Conservation (phyloP, 78 protist species). For the Tieghemostelium lacteum region DNA sequence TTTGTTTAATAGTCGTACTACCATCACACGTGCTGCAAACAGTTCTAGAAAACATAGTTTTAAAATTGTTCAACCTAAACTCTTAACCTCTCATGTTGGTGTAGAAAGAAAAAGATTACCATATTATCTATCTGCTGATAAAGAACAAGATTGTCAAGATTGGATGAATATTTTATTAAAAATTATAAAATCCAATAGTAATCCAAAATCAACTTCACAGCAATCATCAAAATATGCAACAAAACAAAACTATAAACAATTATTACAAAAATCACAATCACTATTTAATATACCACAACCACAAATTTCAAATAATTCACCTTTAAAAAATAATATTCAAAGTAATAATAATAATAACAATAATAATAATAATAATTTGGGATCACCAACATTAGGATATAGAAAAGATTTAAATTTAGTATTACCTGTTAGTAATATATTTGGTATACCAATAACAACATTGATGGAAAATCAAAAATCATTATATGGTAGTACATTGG, state of each 20-base stretch:
- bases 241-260: too few species aligned
- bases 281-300: neutral
- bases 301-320: neutral
- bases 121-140: conserved; percentile 49
- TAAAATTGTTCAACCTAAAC: conserved; percentile 45
- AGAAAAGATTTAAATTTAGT: neutral
- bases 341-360: too few species aligned
- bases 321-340: neutral
- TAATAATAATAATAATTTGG: neutral
- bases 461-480: conserved; percentile 31
- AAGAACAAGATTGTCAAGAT: conserved; percentile 42
- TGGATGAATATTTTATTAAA: conserved; percentile 17
- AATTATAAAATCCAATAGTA: neutral
- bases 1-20: conserved; percentile 7
- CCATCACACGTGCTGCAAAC: conserved; percentile 7
- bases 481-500: neutral
- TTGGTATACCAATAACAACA: conserved; percentile 33
- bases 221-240: neutral
- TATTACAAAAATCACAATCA: neutral
- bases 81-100: neutral
- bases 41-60: conserved; percentile 52
- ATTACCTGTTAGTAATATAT: conserved; percentile 19
- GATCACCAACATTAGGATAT: neutral
- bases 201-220: neutral
- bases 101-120: conserved; percentile 25